These are phyloP conservation scores for Sugiyamaella grinbergsii DNA, from an alignment of 1,139 yeast species.

Conservation along the genomic window DNA sequence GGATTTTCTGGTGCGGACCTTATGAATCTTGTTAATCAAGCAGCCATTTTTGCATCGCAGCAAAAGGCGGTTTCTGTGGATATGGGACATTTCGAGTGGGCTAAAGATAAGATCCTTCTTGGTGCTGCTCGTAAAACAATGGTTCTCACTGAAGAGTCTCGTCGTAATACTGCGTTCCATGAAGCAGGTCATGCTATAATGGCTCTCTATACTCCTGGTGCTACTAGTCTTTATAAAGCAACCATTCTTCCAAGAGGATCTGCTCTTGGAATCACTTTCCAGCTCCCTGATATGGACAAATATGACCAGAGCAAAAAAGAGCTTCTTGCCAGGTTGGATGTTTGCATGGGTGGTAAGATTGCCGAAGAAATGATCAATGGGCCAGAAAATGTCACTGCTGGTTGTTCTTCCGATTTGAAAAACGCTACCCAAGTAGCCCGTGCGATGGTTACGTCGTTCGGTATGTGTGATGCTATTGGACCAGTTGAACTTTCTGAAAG, in stretches of 20 bases:
- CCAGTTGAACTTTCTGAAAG: constrained; percentile 82
- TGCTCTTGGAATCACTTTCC: constrained; percentile 95
- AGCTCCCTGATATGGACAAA: constrained; percentile 97
- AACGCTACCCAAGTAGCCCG: constrained; percentile 91
- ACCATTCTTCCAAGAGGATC: constrained; percentile 96
- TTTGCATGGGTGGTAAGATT: constrained; percentile 98
- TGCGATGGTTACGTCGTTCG: constrained; percentile 95
- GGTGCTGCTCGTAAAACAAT: constrained; percentile 98
- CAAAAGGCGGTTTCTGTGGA: constrained; percentile 87
- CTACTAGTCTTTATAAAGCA: constrained; percentile 94
- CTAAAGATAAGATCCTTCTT: constrained; percentile 94
- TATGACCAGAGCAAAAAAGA: constrained; percentile 89
- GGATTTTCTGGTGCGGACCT: constrained; percentile 97
- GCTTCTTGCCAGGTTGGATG: constrained; percentile 89
- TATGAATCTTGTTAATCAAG: constrained; percentile 94
- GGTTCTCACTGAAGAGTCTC: constrained; percentile 94
- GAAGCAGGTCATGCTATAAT: constrained; percentile 99
- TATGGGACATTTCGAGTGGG: constrained; percentile 96
- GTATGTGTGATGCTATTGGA: constrained; percentile 93
- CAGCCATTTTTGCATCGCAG: constrained; percentile 96
- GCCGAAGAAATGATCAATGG: constrained; percentile 96
- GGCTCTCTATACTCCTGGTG: constrained; percentile 95
- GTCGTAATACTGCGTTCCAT: constrained; percentile 94
- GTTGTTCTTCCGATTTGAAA: constrained; percentile 88
- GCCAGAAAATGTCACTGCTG: constrained; percentile 87